Base-by-base conservation (phyloP, 2,329 filamentous ascomycete species). In the Thielaviopsis musarum region DNA sequence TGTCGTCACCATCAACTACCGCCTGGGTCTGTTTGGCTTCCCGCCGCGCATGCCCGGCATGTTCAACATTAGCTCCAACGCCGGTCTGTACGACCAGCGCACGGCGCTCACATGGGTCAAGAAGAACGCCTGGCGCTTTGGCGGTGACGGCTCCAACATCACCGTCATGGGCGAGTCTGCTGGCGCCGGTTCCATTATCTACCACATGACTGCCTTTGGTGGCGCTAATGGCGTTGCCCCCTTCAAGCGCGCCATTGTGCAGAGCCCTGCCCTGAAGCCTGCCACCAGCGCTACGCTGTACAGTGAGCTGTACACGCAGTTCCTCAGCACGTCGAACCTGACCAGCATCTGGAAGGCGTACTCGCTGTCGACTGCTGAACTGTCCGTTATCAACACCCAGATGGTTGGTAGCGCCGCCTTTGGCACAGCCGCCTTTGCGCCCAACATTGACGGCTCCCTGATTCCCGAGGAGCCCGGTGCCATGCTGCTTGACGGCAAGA, bases 121-220 rank as follows among this genome's bases (percentile, higher is more conserved):
- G 45, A 69, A 75, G 48, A 72, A 87, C 61, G 83, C 86, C 48
- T 66, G 69, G 75, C 2, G 70, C n/a, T 77, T 77, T 59, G 71
- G 71, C 10, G 76, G 76, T 3, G 72, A 78, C 62, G 59, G 71
- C 0, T 61, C 64, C 19, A 73, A 74, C 59, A 71, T 78, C 48
- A 76, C 73, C 0, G 67, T 75, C 1, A 71, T 69, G 2, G 74
- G 71, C 3, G 66, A 71, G 4, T 74, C 71, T 58, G 74, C 74
- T 1, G 74, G 74, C 3, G 71, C 73, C 0, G 74, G 74, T 63
- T 69, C 69, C 59, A 70, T 69, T 4, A 68, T 49, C 15, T n/a
- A 19, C 15, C 45, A 49, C n/a, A 49, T 49, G 45, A 49, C 45
- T 17, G 45, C 55, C 69, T 75, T 74, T 1, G 69, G 72, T 7